Percentiles rank a stretch among this genome's conserved stretches.
phyloP scores from a whole-genome alignment of 257 asterid species.

The Gynochthodes officinalis region DNA sequence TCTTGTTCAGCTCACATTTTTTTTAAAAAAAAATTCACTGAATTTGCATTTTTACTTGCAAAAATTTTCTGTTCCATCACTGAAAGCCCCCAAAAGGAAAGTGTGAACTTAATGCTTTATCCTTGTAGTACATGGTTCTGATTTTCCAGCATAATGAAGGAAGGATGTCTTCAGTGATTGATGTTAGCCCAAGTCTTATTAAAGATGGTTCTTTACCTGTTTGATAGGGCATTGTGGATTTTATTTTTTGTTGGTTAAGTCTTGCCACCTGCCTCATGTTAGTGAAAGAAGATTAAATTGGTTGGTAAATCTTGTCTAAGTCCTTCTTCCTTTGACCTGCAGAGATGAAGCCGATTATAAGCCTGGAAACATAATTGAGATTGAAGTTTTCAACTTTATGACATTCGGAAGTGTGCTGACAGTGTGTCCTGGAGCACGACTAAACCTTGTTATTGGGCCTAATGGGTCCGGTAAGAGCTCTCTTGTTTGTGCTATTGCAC shows the following conservation, averaged over 20 bases:
- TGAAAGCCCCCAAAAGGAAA: neutral
- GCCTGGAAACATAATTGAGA: conserved; percentile 75
- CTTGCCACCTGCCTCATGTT: neutral
- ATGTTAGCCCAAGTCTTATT: neutral
- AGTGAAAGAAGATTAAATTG: neutral
- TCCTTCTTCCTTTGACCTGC: conserved; percentile 20
- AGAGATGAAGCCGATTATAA: conserved; percentile 80
- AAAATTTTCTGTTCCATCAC: conserved; percentile 1
- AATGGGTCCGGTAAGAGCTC: conserved; percentile 99
- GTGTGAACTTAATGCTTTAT: neutral
- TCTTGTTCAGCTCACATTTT: neutral
- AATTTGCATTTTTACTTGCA: neutral
- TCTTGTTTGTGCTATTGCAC: conserved; percentile 92
- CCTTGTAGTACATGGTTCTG: neutral
- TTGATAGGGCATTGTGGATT: neutral
- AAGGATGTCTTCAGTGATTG: neutral
- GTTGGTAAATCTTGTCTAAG: neutral
- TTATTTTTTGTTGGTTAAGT: neutral
- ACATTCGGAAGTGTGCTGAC: conserved; percentile 60
- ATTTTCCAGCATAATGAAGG: neutral
- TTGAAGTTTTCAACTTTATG: conserved; percentile 90
- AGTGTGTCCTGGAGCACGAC: conserved; percentile 72
- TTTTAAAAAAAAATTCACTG: neutral
- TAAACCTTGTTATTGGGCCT: conserved; percentile 94
- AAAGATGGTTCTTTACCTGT: neutral